These are phyloP conservation scores for Rhodotorula paludigena DNA, from an alignment of 768 basidiomycete genomes.

Conservation along the genomic window DNA sequence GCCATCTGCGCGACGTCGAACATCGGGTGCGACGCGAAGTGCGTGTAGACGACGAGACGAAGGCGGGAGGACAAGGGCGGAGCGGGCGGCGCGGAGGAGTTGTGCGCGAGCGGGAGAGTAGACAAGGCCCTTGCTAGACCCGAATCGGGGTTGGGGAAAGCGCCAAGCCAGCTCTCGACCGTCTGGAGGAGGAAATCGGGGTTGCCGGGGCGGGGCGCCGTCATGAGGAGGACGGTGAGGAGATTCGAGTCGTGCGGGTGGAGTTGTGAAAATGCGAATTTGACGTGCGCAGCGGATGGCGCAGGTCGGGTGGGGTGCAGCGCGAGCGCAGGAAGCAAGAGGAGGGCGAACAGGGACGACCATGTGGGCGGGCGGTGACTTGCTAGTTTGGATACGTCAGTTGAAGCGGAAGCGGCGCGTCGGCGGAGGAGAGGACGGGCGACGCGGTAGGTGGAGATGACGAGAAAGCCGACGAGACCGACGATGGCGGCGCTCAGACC, in stretches of 20 bases:
- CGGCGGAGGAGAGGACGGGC: not conserved
- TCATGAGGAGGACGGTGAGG: constrained; percentile 32
- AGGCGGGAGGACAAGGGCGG: not conserved
- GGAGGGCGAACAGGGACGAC: not conserved
- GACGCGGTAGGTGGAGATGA: not conserved
- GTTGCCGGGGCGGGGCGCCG: constrained; percentile 24
- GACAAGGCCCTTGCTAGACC: not conserved
- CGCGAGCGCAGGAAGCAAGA: constrained; percentile 6
- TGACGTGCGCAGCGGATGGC: not conserved
- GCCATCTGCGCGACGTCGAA: constrained; percentile 12
- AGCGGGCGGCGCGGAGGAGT: not conserved
- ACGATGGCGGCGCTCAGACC: not conserved
- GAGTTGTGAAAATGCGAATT: constrained; percentile 6
- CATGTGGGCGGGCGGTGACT: not conserved
- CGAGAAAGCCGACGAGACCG: not conserved
- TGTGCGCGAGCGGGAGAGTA: not conserved
- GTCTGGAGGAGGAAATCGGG: constrained; percentile 25
- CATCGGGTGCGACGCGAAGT: constrained; percentile 13
- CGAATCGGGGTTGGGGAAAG: constrained; percentile 10
- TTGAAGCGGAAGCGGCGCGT: not conserved
- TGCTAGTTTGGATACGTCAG: no score
- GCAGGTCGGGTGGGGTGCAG: not conserved
- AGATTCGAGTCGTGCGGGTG: not conserved
- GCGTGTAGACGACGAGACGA: constrained; percentile 26
- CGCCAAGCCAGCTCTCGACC: constrained; percentile 22